Evolutionary conservation across 2,329 filamentous ascomycete species (phyloP).

Genomic region (Cytospora chrysosperma): DNA sequence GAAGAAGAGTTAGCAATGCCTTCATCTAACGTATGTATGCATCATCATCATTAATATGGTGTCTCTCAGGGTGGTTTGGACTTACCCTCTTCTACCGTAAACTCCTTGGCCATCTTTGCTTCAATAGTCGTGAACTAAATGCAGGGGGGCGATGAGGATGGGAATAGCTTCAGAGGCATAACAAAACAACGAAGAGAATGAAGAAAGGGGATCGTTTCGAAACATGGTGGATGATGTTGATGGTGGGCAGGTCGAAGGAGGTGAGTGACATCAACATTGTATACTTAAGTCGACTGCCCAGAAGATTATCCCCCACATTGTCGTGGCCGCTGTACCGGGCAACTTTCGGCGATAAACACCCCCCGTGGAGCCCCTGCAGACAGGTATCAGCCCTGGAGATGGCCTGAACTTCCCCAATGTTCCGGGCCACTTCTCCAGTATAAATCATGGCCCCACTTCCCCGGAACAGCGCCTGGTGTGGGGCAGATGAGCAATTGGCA

Average conservation of each 20-base stretch:
- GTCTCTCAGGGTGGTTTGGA: neutral
- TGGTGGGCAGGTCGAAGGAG: too few species aligned
- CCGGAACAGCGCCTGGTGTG: conserved; percentile 13
- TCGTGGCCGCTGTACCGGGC: neutral
- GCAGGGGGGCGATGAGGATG: neutral
- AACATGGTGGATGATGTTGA: conserved; percentile 2
- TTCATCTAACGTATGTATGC: too few species aligned
- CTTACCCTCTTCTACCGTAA: conserved; percentile 33
- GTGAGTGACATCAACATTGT: neutral
- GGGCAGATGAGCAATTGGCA: conserved; percentile 20
- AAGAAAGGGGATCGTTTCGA: neutral
- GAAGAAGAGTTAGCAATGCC: neutral
- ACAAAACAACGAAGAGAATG: neutral
- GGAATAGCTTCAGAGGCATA: neutral
- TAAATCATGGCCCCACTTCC: conserved; percentile 9
- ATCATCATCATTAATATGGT: too few species aligned
- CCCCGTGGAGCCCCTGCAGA: too few species aligned
- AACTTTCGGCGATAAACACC: conserved; percentile 19
- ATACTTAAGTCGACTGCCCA: too few species aligned
- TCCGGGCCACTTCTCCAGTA: too few species aligned
- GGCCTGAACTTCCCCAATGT: neutral
- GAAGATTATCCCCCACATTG: too few species aligned
- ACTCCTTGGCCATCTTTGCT: conserved; percentile 30
- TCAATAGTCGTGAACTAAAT: neutral
- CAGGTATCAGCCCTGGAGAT: too few species aligned